Evolutionary conservation across 164 flowering plant species (phyloP), one percentile per base, ranked within the genome.

Genomic region (Vitis riparia): DNA sequence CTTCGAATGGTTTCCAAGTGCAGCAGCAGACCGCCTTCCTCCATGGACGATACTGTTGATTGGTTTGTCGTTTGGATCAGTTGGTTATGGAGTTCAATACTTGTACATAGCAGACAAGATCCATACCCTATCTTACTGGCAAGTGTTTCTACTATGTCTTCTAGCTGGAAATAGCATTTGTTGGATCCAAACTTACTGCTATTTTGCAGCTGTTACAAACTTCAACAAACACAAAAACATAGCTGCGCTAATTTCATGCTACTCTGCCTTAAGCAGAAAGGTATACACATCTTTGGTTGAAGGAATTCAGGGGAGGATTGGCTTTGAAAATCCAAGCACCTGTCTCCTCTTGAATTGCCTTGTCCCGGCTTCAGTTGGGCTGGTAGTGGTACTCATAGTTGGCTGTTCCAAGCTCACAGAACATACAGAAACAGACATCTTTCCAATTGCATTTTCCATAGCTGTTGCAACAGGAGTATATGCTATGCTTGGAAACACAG

Each of bases 121-220:
- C 7, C 44, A 37, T 23, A 23, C 27, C 5, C 44, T 37, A 2
- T 37, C 44, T 37, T 37, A 37, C 44, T 37, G 44, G 44, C 6
- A 37, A 37, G 15, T 68, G 44, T 59, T 68, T 3, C 13, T 59
- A 8, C 64, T 59, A 50, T 59, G 50, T 59, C 64, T 68, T 49
- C 19, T 68, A 8, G 64, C 64, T 3, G 71, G 71, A 23, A 59
- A 68, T 14, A 68, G 71, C 55, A 59, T 68, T 37, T 37, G 64
- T 50, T 68, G 71, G 64, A 51, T 68, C 56, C 49, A 59, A 55
- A 68, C 44, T 37, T 37, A 48, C 47, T 59, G 63, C 50, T 16
- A 59, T 3, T 29, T 47, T 6, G 14, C 59, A 23, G 62, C 63
- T 7, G 16, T 50, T 1, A 47, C 15, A 13, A 59, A 16, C 32